Percentiles rank a stretch among this genome's conserved stretches.
These are phyloP conservation scores for Pythium rishiriense DNA, from an alignment of 352 stramenopile species.

Conservation along the genomic window DNA sequence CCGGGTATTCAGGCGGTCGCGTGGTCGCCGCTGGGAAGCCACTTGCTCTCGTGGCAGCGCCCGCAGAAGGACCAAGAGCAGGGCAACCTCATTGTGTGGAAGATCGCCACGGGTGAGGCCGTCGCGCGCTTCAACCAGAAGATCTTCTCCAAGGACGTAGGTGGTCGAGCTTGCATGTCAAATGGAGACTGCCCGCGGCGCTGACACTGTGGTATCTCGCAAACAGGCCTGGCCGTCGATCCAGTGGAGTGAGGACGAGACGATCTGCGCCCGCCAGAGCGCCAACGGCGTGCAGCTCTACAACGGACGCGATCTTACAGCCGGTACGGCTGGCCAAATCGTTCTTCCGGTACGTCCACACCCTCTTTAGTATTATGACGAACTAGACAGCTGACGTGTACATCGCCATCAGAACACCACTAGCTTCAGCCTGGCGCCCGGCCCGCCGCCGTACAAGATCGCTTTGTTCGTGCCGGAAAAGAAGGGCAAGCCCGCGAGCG, in stretches of 20 bases:
- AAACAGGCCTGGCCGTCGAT: constrained; percentile 88
- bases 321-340: constrained; percentile 68
- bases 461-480: constrained; percentile 88
- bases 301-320: constrained; percentile 60
- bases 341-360: constrained; percentile 51
- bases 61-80: constrained; percentile 66
- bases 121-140: constrained; percentile 87
- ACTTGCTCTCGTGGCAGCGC: constrained; percentile 89
- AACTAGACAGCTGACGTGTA: too few species aligned
- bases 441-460: constrained; percentile 78
- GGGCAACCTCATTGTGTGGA: constrained; percentile 88
- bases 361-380: too few species aligned
- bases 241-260: constrained; percentile 90
- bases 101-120: constrained; percentile 51
- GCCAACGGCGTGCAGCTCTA: constrained; percentile 79
- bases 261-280: constrained; percentile 77
- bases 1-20: constrained; percentile 72
- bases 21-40: constrained; percentile 81
- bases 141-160: constrained; percentile 75
- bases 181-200: background rate
- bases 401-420: constrained; percentile 57
- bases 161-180: constrained; percentile 9
- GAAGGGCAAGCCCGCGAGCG: constrained; percentile 86
- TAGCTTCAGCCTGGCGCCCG: constrained; percentile 85
- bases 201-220: background rate